Evolutionary conservation across 176 grass and related monocot species (phyloP).

Genomic region (Juncus inflexus): DNA sequence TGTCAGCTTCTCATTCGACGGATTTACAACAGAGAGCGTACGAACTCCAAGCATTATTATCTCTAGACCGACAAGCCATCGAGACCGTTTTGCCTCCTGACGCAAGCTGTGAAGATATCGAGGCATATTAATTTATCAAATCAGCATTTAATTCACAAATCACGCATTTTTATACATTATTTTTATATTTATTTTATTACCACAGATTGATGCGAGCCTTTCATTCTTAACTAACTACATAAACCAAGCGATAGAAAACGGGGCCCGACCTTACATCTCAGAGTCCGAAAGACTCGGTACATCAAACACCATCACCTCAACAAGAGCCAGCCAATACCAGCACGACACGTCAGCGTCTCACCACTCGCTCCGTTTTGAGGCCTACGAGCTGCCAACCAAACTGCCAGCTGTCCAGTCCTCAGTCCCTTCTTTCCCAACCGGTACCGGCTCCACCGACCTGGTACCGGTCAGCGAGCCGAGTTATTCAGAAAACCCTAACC

Average conservation of each 20-base stretch:
- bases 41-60: constrained; percentile 84
- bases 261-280: constrained; percentile 72
- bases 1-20: constrained; percentile 93
- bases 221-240: constrained; percentile 74
- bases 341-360: constrained; percentile 56
- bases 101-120: constrained; percentile 99
- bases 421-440: constrained; percentile 18
- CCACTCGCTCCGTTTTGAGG: constrained; percentile 87
- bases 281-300: constrained; percentile 69
- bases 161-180: background rate
- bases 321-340: constrained; percentile 54
- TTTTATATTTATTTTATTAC: constrained; percentile 24
- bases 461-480: constrained; percentile 64
- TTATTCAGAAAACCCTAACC: constrained; percentile 57
- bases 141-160: background rate
- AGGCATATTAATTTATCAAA: constrained; percentile 43
- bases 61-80: constrained; percentile 62
- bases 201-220: constrained; percentile 71
- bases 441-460: constrained; percentile 42
- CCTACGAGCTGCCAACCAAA: constrained; percentile 89
- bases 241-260: constrained; percentile 86
- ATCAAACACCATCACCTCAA: constrained; percentile 36
- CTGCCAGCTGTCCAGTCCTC: constrained; percentile 33
- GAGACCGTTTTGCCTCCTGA: constrained; percentile 79
- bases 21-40: constrained; percentile 95